Evolutionary conservation across 2,329 filamentous ascomycete species (phyloP), one percentile per base, ranked within the genome.

Genomic region (Diaporthe helianthi): DNA sequence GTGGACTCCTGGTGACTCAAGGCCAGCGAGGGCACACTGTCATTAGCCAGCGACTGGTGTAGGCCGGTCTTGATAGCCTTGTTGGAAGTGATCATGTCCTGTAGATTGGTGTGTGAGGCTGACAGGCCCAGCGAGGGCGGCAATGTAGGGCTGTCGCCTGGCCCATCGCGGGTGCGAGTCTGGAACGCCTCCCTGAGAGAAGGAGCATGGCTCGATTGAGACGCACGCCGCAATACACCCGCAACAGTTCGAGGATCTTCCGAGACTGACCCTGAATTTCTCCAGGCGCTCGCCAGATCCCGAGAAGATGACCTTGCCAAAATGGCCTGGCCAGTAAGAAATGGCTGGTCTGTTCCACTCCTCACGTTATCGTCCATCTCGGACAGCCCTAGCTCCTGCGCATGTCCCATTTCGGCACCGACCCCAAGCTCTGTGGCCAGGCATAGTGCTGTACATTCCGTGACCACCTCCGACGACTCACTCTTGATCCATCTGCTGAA

Each of bases 401-500:
- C 47, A 67, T 51, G 33, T 74, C 70, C 67, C 6, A 64, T 31
- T 12, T 71, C 70, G 49, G 53, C 38, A 6, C 71, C 70, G 13
- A 70, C 68, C 22, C 73, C 67, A 31, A 71, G 66, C 4, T 78
- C 78, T 17, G 74, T 68, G 1, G 75, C 72, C 5, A 80, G 74
- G 69, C 86, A 91, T n/a, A 94, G 83, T 65, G 87, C 88, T 83
- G 93, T 90, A 73, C 93, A 96, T 73, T 93, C 90, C 2, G 92
- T 91, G 1, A 94, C 90, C 1, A 96, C 89, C 77, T 95, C 93
- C 1, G 92, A 88, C 9, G 92, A 89, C 73, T 94, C 92, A 73
- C 90, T 92, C 74, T 92, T 93, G 75, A 93, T 87, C 91, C 91
- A 96, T 64, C 92, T 88, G 51, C 90, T 90, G 71, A 89, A 86